Evolutionary conservation across 345 rosid species (phyloP), one percentile per base, ranked within the genome.

Genomic region (Cardamine resedifolia): DNA sequence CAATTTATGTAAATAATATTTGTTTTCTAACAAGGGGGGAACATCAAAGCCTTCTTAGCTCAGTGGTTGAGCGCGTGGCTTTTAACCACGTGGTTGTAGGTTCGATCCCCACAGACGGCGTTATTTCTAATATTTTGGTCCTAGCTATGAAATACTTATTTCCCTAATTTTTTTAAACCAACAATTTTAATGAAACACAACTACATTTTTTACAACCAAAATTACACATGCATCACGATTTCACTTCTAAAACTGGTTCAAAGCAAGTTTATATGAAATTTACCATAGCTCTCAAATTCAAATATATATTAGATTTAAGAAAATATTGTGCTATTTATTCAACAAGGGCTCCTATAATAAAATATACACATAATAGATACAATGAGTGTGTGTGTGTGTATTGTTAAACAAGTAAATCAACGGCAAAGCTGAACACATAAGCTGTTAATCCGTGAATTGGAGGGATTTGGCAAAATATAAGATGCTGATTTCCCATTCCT

Each of bases 41-140:
- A n/a, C n/a, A n/a, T 10, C 28, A 50, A 23, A 0, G 61, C 61
- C 61, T 15, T 56, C 61, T 56, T 56, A 56, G 61, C 61, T 56
- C 41, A 11, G 3, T 27, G n/a, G n/a, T n/a, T n/a, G 88, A 88
- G 90, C 90, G 90, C 87, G 67, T 86, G 90, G 86, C 88, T 88
- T 88, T 86, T 86, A 86, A 85, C 84, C 87, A 81, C 72, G 93
- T 88, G 88, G 90, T 76, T 88, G 90, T 84, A 90, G 88, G 90
- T 88, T 88, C 90, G 88, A 86, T 78, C 80, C 90, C 93, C 90
- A 85, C 88, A 84, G 90, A 80, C 86, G 90, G 90, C 92, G 87
- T n/a, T n/a, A n/a, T n/a, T n/a, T n/a, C n/a, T n/a, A n/a, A n/a
- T n/a, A n/a, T n/a, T n/a, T n/a, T n/a, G n/a, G n/a, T n/a, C n/a